A percentile compares a stretch with the other conserved stretches of the same genome.
phyloP scores from a whole-genome alignment of 2,329 filamentous ascomycete genomes.

The Lachnellula suecica region DNA sequence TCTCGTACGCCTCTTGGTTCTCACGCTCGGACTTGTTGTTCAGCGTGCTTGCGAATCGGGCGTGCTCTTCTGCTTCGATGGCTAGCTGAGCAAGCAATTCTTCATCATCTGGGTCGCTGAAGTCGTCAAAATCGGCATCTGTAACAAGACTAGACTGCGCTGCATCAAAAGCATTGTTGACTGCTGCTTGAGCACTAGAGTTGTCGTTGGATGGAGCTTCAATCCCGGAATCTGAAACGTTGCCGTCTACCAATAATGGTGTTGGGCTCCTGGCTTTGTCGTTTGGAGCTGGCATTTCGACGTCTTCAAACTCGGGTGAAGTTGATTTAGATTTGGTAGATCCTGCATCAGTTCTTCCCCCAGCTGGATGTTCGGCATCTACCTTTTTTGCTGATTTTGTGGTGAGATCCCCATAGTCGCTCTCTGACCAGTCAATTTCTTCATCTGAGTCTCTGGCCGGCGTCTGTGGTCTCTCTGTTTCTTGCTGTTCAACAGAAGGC shows the following conservation, averaged over 20 bases:
- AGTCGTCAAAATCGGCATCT: conserved; percentile 55
- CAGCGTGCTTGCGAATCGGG: conserved; percentile 83
- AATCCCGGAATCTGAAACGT: conserved; percentile 14
- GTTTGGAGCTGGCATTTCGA: conserved; percentile 34
- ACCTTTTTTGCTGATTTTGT: conserved; percentile 12
- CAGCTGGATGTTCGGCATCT: background rate
- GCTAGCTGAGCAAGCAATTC: conserved; percentile 85
- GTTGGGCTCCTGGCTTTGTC: conserved; percentile 13
- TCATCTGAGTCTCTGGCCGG: conserved; percentile 25
- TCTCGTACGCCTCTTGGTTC: conserved; percentile 78
- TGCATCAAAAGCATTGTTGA: conserved; percentile 15
- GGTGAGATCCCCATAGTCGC: conserved; percentile 39
- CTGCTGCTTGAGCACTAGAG: conserved; percentile 19
- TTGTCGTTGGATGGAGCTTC: conserved; percentile 14
- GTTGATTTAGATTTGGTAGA: conserved; percentile 33
- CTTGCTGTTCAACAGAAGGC: background rate
- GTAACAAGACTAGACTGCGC: too few species aligned
- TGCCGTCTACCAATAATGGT: conserved; percentile 26
- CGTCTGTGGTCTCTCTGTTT: background rate
- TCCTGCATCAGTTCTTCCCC: conserved; percentile 13
- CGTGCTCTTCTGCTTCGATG: conserved; percentile 89
- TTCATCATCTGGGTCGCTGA: conserved; percentile 88
- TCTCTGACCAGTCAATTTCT: conserved; percentile 52
- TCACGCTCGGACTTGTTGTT: conserved; percentile 72
- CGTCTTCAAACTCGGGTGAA: conserved; percentile 51